Evolutionary conservation across 495 filamentous ascomycete species (phyloP).

Genomic region (Podospora appendiculata): DNA sequence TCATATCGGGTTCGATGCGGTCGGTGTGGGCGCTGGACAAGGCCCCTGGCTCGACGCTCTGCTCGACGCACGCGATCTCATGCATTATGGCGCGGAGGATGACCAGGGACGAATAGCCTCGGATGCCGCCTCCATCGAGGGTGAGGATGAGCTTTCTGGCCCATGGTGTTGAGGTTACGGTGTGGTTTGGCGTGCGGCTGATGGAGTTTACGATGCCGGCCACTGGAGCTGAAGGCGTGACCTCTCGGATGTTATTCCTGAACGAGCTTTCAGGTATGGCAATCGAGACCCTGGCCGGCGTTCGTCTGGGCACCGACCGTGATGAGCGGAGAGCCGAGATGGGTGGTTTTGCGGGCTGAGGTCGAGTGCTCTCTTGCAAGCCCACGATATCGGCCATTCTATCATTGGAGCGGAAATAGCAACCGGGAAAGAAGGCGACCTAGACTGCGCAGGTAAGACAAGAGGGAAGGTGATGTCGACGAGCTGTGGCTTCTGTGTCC

Average conservation of each 20-base stretch:
- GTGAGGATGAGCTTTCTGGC: constrained; percentile 19
- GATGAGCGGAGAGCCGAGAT: constrained; percentile 16
- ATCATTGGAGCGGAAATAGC: background rate
- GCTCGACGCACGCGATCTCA: constrained; percentile 19
- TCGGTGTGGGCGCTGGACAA: constrained; percentile 19
- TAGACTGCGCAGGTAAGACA: background rate
- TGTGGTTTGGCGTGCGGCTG: constrained; percentile 6
- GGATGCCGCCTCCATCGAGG: constrained; percentile 26
- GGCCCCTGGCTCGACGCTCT: constrained; percentile 10
- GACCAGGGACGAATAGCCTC: constrained; percentile 23
- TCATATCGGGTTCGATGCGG: constrained; percentile 10
- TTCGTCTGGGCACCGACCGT: constrained; percentile 10
- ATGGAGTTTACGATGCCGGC: background rate
- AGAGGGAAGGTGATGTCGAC: background rate
- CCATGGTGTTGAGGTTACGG: constrained; percentile 21
- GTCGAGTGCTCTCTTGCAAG: background rate
- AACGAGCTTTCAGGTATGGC: constrained; percentile 9
- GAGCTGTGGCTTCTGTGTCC: too few species aligned
- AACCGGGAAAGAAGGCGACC: background rate
- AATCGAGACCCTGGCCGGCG: constrained; percentile 21
- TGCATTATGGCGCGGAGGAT: constrained; percentile 20
- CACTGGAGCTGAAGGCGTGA: background rate
- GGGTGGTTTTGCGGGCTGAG: background rate
- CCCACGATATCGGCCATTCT: constrained; percentile 19
- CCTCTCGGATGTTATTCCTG: background rate